Evolutionary conservation across 176 grass and related monocot genomes (phyloP).

Genomic region (Aechmea fasciata): DNA sequence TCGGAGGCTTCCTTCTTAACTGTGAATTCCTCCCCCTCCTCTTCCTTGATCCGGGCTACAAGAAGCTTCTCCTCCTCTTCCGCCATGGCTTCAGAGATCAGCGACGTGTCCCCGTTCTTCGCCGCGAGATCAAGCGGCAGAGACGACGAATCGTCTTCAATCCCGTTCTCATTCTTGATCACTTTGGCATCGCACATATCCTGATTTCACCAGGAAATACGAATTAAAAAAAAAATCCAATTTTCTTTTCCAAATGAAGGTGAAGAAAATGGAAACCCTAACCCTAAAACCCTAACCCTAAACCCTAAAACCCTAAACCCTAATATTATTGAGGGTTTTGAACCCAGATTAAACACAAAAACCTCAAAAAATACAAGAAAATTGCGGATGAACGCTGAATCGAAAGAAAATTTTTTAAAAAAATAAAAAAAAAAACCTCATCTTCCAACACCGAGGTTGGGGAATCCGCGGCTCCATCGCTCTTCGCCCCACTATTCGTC

Average conservation of each 20-base stretch:
- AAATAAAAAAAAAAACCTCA: constrained; percentile 31
- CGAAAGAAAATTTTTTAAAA: no score
- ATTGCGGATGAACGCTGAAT: not conserved
- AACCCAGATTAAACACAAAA: constrained; percentile 3
- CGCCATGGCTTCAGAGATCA: constrained; percentile 67
- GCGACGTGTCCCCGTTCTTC: constrained; percentile 55
- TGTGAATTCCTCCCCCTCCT: constrained; percentile 30
- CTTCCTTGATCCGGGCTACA: constrained; percentile 30
- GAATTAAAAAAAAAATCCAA: not conserved
- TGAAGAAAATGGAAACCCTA: constrained; percentile 11
- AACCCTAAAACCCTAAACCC: constrained; percentile 33
- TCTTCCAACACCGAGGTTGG: constrained; percentile 86
- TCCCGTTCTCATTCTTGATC: not conserved
- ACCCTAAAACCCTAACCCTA: constrained; percentile 25
- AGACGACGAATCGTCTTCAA: constrained; percentile 21
- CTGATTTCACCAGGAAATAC: constrained; percentile 21
- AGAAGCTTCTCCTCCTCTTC: constrained; percentile 63
- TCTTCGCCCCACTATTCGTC: constrained; percentile 1
- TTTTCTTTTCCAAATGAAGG: not conserved
- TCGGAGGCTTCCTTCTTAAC: constrained; percentile 34
- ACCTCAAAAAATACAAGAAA: constrained; percentile 1
- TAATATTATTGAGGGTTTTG: not conserved
- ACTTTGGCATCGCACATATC: constrained; percentile 31
- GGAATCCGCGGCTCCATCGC: constrained; percentile 38
- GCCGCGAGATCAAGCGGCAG: constrained; percentile 50